A percentile compares a stretch with the other conserved stretches of the same genome.
These are phyloP conservation scores for Collybia nuda DNA, from an alignment of 768 basidiomycete species.

Conservation along the genomic window DNA sequence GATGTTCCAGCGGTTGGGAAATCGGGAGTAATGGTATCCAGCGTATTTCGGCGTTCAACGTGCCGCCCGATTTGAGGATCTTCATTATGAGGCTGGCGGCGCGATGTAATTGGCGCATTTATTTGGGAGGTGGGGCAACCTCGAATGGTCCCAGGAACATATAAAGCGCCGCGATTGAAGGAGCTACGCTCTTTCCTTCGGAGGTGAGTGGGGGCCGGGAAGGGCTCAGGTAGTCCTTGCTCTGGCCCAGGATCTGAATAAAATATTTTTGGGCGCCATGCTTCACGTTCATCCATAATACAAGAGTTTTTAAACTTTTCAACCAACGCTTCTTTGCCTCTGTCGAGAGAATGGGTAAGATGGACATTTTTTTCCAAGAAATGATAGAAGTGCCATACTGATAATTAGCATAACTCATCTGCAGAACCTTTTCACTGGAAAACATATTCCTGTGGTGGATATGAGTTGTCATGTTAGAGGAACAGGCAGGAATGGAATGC, in stretches of 20 bases:
- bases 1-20: slow-evolving; percentile 1
- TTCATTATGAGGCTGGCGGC: slow-evolving; percentile 15
- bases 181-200: slow-evolving; percentile 82
- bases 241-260: slow-evolving; percentile 68
- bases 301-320: slow-evolving; percentile 91
- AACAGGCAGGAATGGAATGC: slow-evolving; percentile 15
- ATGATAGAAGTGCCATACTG: slow-evolving; percentile 55
- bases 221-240: slow-evolving; percentile 76
- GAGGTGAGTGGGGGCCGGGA: slow-evolving; percentile 81
- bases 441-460: slow-evolving; percentile 75
- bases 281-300: slow-evolving; percentile 85
- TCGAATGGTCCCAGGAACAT: slow-evolving; percentile 34
- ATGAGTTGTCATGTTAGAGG: slow-evolving; percentile 1
- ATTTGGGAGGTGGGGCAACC: slow-evolving; percentile 8
- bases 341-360: slow-evolving; percentile 19
- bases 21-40: too few relatives aligned
- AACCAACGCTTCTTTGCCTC: slow-evolving; percentile 87
- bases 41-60: not conserved
- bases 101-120: slow-evolving; percentile 12
- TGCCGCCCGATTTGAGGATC: slow-evolving; percentile 5
- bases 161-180: slow-evolving; percentile 72
- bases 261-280: slow-evolving; percentile 85
- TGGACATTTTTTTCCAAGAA: slow-evolving; percentile 5
- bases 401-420: slow-evolving; percentile 92
- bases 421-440: slow-evolving; percentile 85